Evolutionary conservation across 768 basidiomycete species (phyloP), one percentile per base, ranked within the genome.

Genomic region (Termitomyces sp.): DNA sequence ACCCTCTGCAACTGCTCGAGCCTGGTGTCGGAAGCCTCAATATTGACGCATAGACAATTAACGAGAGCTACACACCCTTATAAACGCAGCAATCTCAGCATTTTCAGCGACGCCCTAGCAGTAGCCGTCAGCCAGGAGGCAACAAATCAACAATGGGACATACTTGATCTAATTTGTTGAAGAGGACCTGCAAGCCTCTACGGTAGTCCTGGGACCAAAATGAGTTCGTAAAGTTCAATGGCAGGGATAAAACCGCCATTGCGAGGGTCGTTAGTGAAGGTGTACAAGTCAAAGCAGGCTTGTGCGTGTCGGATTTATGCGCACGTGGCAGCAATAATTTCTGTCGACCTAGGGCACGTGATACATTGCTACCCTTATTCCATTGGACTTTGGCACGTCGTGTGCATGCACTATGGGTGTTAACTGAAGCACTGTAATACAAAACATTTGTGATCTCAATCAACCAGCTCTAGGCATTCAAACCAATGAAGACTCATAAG

Each of bases 171-270:
- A 93, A 82, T 69, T 90, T 87, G 43, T 65, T 69, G 66, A 83
- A 92, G 32, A 93, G 71, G 22, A 88, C 80, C 59, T 96, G 84
- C 28, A 97, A 78, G 34, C 93, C 94, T 56, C 74, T 81, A 44
- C 90, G 78, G 66, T 92, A 94, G 74, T 94, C 92, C 68, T 91
- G 87, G 15, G 93, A 82, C 94, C 94, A 97, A 75, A 97, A 97
- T 30, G 93, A 94, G 69, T 96, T 95, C 54, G 79, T 83, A 68
- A 97, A 97, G 15, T 81, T 81, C 56, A 92, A 77, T n/a, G 93
- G 93, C 65, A 95, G 82, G 43, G 92, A 90, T 59, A 96, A 74
- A 60, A 91, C 88, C 58, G 92, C 88, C 93, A 95, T 94, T 65
- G 62, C 51, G 35, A 41, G 22, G 38, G 55, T 12, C 19, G 38